Percentiles rank a stretch among this genome's conserved stretches.
Evolutionary conservation across 2,329 filamentous ascomycete species (phyloP).

Genomic region (Monosporascus sp.): DNA sequence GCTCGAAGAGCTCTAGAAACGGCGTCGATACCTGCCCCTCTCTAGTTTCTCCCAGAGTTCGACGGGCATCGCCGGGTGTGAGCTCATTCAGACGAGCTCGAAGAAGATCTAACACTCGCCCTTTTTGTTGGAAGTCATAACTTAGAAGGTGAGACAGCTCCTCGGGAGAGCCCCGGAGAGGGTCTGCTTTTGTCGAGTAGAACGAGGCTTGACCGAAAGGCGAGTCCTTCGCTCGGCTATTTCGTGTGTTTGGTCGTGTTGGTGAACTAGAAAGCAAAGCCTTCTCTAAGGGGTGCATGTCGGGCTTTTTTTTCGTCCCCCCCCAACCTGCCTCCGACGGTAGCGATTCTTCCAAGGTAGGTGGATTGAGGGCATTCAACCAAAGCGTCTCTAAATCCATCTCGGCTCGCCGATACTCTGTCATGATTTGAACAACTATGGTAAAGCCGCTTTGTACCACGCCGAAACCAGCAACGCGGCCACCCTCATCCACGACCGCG

Average conservation of each 20-base stretch:
- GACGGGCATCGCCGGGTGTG: constrained; percentile 1
- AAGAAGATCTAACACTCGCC: constrained; percentile 20
- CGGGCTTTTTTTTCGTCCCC: constrained; percentile 9
- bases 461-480: constrained; percentile 74
- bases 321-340: neutral
- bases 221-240: constrained; percentile 2
- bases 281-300: constrained; percentile 13
- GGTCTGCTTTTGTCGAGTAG: constrained; percentile 12
- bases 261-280: constrained; percentile 8
- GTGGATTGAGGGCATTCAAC: constrained; percentile 28
- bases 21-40: constrained; percentile 1
- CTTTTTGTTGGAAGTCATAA: constrained; percentile 18
- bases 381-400: constrained; percentile 50
- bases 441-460: constrained; percentile 42
- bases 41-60: neutral
- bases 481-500: constrained; percentile 38
- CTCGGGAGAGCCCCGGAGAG: constrained; percentile 7
- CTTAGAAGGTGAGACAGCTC: constrained; percentile 12
- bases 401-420: constrained; percentile 45
- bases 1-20: constrained; percentile 19
- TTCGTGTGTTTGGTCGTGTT: constrained; percentile 3
- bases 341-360: constrained; percentile 1
- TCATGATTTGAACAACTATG: constrained; percentile 53
- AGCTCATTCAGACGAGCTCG: constrained; percentile 14
- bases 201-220: constrained; percentile 13